These are phyloP conservation scores for Penicillium verrucosum DNA, from an alignment of 2,329 filamentous ascomycete species.

Conservation along the genomic window DNA sequence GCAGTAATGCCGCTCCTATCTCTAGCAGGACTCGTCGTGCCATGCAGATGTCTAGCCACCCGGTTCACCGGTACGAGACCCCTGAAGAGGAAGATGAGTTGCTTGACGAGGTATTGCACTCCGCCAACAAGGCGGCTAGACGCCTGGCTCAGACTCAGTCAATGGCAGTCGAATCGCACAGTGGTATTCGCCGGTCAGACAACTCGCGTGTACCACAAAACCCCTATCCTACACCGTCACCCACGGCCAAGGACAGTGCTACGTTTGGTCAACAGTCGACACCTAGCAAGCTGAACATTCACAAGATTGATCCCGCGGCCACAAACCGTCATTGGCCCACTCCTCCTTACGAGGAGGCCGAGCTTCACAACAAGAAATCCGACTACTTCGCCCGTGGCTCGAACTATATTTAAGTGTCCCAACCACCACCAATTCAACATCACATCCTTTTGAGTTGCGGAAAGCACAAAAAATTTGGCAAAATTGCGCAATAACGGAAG, in stretches of 20 bases:
- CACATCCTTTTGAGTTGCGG: slow-evolving; percentile 13
- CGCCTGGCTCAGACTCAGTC: slow-evolving; percentile 56
- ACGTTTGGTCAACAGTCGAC: slow-evolving; percentile 62
- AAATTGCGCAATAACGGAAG: slow-evolving; percentile 24
- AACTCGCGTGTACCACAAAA: slow-evolving; percentile 37
- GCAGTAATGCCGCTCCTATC: slow-evolving; percentile 50
- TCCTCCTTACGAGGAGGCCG: slow-evolving; percentile 88
- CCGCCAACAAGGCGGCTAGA: slow-evolving; percentile 71
- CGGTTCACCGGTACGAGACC: slow-evolving; percentile 83
- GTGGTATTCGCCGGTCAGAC: slow-evolving; percentile 47
- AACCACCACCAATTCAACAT: slow-evolving; percentile 13
- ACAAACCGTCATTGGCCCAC: slow-evolving; percentile 80
- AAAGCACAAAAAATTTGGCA: slow-evolving; percentile 20
- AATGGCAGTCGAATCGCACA: slow-evolving; percentile 49
- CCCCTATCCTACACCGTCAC: slow-evolving; percentile 68
- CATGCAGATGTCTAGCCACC: slow-evolving; percentile 65
- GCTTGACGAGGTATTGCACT: slow-evolving; percentile 80
- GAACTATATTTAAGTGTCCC: slow-evolving; percentile 33
- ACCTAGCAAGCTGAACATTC: slow-evolving; percentile 62
- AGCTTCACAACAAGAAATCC: slow-evolving; percentile 82
- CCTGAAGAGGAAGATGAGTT: slow-evolving; percentile 96
- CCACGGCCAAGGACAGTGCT: slow-evolving; percentile 79
- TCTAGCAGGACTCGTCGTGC: slow-evolving; percentile 78
- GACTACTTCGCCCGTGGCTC: slow-evolving; percentile 71
- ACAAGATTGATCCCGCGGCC: slow-evolving; percentile 50